Conservation (phyloP, 179 eudicot genomes). For the Beta lomatogona region DNA sequence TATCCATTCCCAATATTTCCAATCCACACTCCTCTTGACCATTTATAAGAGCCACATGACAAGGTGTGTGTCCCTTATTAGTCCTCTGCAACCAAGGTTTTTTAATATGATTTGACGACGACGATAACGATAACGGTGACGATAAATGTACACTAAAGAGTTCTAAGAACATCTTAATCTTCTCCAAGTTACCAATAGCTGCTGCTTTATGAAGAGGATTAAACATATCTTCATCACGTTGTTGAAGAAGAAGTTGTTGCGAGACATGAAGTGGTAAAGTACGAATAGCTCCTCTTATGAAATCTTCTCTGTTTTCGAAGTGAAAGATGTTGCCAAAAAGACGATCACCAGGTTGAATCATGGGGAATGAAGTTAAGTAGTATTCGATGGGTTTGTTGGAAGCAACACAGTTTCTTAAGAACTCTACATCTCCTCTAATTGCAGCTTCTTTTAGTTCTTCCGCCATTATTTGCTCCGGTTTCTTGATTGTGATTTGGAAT, state of each 20-base stretch:
- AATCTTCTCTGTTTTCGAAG: background rate
- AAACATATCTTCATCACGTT: background rate
- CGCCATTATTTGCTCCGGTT: too few relatives aligned
- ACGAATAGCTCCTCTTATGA: background rate
- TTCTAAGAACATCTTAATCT: background rate
- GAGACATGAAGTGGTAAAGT: background rate
- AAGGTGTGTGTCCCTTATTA: background rate
- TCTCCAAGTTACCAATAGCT: background rate
- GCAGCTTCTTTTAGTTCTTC: background rate
- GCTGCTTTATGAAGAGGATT: conserved; percentile 6
- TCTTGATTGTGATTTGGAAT: too few relatives aligned
- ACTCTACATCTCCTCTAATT: background rate
- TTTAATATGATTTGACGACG: too few relatives aligned
- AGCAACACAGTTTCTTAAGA: background rate
- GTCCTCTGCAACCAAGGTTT: background rate
- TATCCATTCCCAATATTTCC: background rate
- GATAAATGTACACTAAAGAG: background rate
- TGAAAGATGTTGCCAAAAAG: background rate
- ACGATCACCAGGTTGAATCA: background rate
- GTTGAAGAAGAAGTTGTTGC: background rate
- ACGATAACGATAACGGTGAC: background rate
- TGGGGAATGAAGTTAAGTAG: background rate
- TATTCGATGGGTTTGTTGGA: background rate
- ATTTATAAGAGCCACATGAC: background rate
- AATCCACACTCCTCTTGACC: background rate